phyloP scores from a whole-genome alignment of 352 stramenopile species.

The Globisporangium abappressorium region DNA sequence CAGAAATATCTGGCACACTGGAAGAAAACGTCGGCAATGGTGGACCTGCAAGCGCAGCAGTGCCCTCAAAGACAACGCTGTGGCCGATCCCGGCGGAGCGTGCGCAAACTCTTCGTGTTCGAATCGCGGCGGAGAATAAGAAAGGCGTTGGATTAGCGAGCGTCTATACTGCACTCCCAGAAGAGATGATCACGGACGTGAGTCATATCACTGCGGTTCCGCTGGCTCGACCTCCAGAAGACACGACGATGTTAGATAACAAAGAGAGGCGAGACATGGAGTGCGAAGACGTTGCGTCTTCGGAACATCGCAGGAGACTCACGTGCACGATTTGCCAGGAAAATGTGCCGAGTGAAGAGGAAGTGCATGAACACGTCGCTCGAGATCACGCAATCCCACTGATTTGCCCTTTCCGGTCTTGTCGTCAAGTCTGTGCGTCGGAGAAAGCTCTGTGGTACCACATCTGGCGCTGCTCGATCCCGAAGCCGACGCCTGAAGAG shows the following conservation, averaged over 20 bases:
- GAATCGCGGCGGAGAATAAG: slow-evolving; percentile 57
- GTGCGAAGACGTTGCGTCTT: slow-evolving; percentile 31
- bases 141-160: slow-evolving; percentile 60
- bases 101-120: slow-evolving; percentile 45
- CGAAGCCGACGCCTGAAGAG: slow-evolving; percentile 53
- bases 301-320: slow-evolving; percentile 25
- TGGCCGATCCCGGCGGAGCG: slow-evolving; percentile 54
- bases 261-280: slow-evolving; percentile 37
- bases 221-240: slow-evolving; percentile 31
- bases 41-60: background rate
- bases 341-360: slow-evolving; percentile 12
- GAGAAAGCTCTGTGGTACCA: slow-evolving; percentile 74
- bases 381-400: slow-evolving; percentile 56
- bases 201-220: slow-evolving; percentile 49
- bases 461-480: slow-evolving; percentile 64
- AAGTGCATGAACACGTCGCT: slow-evolving; percentile 62
- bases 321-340: slow-evolving; percentile 56
- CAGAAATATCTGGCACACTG: slow-evolving; percentile 3
- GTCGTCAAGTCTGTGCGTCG: slow-evolving; percentile 61
- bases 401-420: slow-evolving; percentile 72
- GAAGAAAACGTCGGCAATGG: background rate
- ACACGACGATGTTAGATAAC: slow-evolving; percentile 43
- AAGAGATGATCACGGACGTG: slow-evolving; percentile 49
- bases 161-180: slow-evolving; percentile 46
- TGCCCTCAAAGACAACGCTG: slow-evolving; percentile 51